These are phyloP conservation scores for Trichoderma brevicompactum DNA, from an alignment of 2,329 filamentous ascomycete species.

Conservation along the genomic window DNA sequence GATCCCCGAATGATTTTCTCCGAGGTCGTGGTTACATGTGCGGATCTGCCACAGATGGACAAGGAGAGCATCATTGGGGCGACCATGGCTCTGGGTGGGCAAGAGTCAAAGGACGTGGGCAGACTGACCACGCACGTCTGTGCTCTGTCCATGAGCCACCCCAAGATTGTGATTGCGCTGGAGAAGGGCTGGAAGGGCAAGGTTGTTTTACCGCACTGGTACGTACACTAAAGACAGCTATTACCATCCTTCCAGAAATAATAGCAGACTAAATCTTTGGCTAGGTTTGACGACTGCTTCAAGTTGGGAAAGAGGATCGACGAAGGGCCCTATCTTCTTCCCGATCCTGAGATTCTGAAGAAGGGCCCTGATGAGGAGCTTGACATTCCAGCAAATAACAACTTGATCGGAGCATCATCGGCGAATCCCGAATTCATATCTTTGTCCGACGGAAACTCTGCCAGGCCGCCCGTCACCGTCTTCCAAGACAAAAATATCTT, in stretches of 20 bases:
- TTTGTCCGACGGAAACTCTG: constrained; percentile 47
- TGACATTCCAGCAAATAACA: constrained; percentile 59
- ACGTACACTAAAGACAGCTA: constrained; percentile 35
- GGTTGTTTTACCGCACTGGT: constrained; percentile 94
- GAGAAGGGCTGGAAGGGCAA: constrained; percentile 72
- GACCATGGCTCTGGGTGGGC: constrained; percentile 85
- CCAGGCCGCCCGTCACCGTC: constrained; percentile 64
- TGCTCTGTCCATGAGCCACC: constrained; percentile 74
- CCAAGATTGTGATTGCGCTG: constrained; percentile 67
- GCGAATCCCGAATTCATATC: constrained; percentile 50
- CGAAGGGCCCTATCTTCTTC: constrained; percentile 82
- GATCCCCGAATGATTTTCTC: constrained; percentile 91
- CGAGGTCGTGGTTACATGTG: constrained; percentile 79
- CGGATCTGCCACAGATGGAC: constrained; percentile 81
- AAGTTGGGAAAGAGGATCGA: constrained; percentile 90
- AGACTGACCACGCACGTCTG: constrained; percentile 87
- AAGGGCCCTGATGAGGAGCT: constrained; percentile 60
- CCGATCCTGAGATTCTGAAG: constrained; percentile 81
- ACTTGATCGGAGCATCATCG: constrained; percentile 70
- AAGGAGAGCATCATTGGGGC: constrained; percentile 92
- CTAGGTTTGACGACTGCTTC: constrained; percentile 93
- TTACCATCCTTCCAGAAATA: background rate
- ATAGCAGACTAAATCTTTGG: constrained; percentile 11
- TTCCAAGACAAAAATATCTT: constrained; percentile 80
- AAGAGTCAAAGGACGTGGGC: constrained; percentile 72